phyloP scores from a whole-genome alignment of 1,139 yeast genomes.

The Sugiyamaella xylanicola region DNA sequence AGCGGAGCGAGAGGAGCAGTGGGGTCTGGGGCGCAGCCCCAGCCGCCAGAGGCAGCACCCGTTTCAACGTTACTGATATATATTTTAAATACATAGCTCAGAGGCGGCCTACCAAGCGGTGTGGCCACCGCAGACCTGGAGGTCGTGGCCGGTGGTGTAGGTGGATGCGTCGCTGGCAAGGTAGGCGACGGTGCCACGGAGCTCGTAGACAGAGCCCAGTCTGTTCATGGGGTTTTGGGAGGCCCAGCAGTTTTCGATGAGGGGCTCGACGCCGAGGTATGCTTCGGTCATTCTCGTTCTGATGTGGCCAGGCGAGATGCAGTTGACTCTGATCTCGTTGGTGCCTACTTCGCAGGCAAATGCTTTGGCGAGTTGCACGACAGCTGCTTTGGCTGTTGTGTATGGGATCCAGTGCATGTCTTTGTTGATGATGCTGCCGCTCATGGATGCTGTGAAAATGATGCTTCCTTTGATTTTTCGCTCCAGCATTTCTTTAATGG shows the following conservation, averaged over 20 bases:
- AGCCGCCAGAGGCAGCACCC: neutral
- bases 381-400: conserved; percentile 61
- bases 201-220: conserved; percentile 49
- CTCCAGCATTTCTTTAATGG: conserved; percentile 50
- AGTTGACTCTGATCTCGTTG: conserved; percentile 49
- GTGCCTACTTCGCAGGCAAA: conserved; percentile 56
- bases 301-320: conserved; percentile 61
- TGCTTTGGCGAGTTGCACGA: conserved; percentile 55
- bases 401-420: conserved; percentile 61
- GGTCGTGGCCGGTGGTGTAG: conserved; percentile 77
- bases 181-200: conserved; percentile 74
- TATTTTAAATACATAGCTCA: neutral
- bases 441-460: conserved; percentile 59
- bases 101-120: conserved; percentile 50
- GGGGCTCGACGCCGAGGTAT: conserved; percentile 35
- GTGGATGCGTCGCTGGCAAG: conserved; percentile 71
- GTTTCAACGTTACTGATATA: neutral
- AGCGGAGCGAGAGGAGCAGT: neutral
- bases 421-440: conserved; percentile 56
- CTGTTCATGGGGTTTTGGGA: conserved; percentile 39
- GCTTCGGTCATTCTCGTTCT: conserved; percentile 38
- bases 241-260: conserved; percentile 39
- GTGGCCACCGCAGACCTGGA: conserved; percentile 84
- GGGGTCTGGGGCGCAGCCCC: neutral
- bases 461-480: conserved; percentile 52